Evolutionary conservation across 176 grass and related monocot genomes (phyloP), one percentile per base, ranked within the genome.

Genomic region (Aegilops sharonensis): DNA sequence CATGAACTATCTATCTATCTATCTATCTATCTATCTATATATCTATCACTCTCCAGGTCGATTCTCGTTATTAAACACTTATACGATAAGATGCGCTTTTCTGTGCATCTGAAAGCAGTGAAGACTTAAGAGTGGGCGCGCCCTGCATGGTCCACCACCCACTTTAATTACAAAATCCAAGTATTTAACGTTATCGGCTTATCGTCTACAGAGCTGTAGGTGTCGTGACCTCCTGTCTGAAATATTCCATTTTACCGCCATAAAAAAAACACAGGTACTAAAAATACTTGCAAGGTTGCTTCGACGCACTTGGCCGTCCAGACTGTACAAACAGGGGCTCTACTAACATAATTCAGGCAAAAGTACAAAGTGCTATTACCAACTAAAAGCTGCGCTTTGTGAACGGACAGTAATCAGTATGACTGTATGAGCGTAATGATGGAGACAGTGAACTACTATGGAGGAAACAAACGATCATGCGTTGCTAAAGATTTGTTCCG

Each of bases 11-110:
- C 52, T 3, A 83, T 63, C 74, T 47, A 83, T 87, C 52, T 56
- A 57, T 87, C 52, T 56, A 57, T 87, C 66, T n/a, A n/a, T n/a
- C n/a, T n/a, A n/a, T n/a, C n/a, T 47, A 83, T 87, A 17, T 56
- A 57, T 87, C 52, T 56, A 57, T 87, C 66, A 21, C 80, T 67
- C 65, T 87, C 67, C 36, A 3, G 14, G 80, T 87, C 75, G 24
- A 87, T 87, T 87, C 20, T 80, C 60, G 0, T 34, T 79, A 79
- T 73, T 83, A 59, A 79, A 48, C 72, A 70, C 31, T 43, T 67
- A 39, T 1, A 57, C 25, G 72, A 75, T 52, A 67, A 67, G 59
- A 79, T n/a, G 9, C 11, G 9, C 21, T 80, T 74, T 80, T 75
- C 70, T 77, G 15, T 75, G 23, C 29, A 79, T 24, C 65, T 17